Evolutionary conservation across 1,139 yeast species (phyloP), one percentile per base, ranked within the genome.

Genomic region (Dujonia santamariae): DNA sequence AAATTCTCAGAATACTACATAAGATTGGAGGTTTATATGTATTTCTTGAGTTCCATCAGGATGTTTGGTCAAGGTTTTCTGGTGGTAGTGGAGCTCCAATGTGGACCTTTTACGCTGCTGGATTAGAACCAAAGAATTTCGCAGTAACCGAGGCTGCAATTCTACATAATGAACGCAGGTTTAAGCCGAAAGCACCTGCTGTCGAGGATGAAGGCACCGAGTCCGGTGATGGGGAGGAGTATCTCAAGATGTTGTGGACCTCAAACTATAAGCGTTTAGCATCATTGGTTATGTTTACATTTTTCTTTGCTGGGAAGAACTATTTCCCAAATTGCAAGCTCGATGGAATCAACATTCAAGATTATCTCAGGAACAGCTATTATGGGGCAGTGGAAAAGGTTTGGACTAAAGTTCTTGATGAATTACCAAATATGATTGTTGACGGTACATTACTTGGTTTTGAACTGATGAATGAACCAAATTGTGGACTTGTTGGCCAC

Each of bases 11-110:
- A 38, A 68, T 78, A 7, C 71, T 86, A 14, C 71, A 76, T 34
- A 55, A 69, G 7, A 64, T 78, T 24, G 88, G 86, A 0, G 96
- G 95, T 0, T 59, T 90, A 14, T 85, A 85, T 50, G 90, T 88
- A 5, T 79, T 85, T 46, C 53, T 90, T 41, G 97, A 90, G 50
- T 85, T 95, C 2, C 97, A 90, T 54, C 97, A 90, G 55, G 97
- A 90, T 54, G 94, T 84, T 12, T 90, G 97, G 97, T 83, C 95
- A 5, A 65, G 97, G 34, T 85, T 69, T 52, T 68, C 80, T 13
- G 97, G 97, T n/a, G 97, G 97, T 1, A 81, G 90, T 39, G 97
- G 97, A 14, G 96, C 97, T 4, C 97, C 97, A 0, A 49, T 86
- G 57, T 90, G 97, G 97, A 88, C 97, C 0, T 60, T 87, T n/a